Base-by-base conservation (phyloP, 495 filamentous ascomycete species). In the Lophiostoma macrostomum region DNA sequence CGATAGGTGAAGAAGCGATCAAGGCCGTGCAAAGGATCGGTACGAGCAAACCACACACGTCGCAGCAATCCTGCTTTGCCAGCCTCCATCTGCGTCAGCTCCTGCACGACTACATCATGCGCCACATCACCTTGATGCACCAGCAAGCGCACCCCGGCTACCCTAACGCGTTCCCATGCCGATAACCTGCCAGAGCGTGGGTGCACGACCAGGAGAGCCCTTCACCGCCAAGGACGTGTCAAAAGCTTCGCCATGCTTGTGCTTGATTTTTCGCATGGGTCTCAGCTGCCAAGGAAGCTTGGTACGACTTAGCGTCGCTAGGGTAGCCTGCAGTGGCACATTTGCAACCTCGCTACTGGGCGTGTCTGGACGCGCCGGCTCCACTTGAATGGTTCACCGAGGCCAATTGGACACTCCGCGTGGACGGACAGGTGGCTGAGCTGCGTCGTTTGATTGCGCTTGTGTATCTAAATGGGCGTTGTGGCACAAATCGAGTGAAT, bases 221-320 rank as follows among this genome's bases (percentile, higher is more conserved):
- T 53, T 53, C 50, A 35, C 50, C 20, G 50, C 50, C 50, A 53
- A 53, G 50, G 14, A 18, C 14, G 27, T 36, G 16, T 20, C n/a
- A 10, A 44, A 53, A 45, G 50, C 50, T 53, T 53, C 38, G 14
- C 29, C 4, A 28, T 36, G 50, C 50, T 53, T 53, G 11, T 53
- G 50, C n/a, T 38, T 38, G 14, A 53, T 53, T 53, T 53, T 53
- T 20, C 19, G 5, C n/a, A n/a, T n/a, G n/a, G n/a, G n/a, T n/a
- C n/a, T n/a, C n/a, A n/a, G n/a, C 7, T 24, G 38, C 50, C 38
- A 43, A 53, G 44, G 39, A 28, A 50, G 53, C 53, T 57, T 57
- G 46, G 45, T 43, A 31, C 36, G 38, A 46, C 53, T 57, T 57
- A 57, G 53, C 20, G 22, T 13, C 30, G 32, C 18, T 1, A 16